Evolutionary conservation across 75 land plant species (phyloP), one percentile per base, ranked within the genome.

Genomic region (Selaginella tamariscina): DNA sequence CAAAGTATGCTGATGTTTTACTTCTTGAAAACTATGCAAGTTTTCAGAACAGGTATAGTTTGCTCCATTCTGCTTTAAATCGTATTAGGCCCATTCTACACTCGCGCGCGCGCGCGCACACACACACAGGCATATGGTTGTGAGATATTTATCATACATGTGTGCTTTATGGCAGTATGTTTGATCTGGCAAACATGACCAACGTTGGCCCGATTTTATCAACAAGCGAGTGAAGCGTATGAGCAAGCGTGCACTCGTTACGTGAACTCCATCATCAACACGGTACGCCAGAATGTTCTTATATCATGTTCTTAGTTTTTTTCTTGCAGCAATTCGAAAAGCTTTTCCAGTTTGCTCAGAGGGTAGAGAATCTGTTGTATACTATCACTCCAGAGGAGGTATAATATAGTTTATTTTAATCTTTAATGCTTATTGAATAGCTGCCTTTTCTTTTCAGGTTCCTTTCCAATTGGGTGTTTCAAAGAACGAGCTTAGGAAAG

Each of bases 21-120:
- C 87, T 90, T 30, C 78, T 95, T 57, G 99, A 95, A 67, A 95
- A 95, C 69, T 95, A 90, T 81, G 99, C 99, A 56, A 86, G 91
- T 27, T 95, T 95, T 72, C 99, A 95, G 73, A 95, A 95, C 65
- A 90, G 88, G 99, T 95, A 1, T 5, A 39, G 11, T 5, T 5
- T 5, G 49, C 11, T 39, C 49, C 5, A 39, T 39, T 39, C 49
- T 5, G 15, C 49, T 39, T 5, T 39, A 5, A 15, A 39, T 5
- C 49, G 5, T 39, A 39, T 15, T 39, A n/a, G n/a, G n/a, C n/a
- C n/a, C n/a, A n/a, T n/a, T n/a, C n/a, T n/a, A n/a, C n/a, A n/a
- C n/a, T n/a, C n/a, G n/a, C n/a, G n/a, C n/a, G n/a, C n/a, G n/a
- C n/a, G n/a, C n/a, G n/a, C n/a, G n/a, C n/a, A n/a, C n/a, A n/a